Evolutionary conservation across 225 moss, liverwort and hornwort species (phyloP).

Genomic region (Pseudoscleropodium purum): DNA sequence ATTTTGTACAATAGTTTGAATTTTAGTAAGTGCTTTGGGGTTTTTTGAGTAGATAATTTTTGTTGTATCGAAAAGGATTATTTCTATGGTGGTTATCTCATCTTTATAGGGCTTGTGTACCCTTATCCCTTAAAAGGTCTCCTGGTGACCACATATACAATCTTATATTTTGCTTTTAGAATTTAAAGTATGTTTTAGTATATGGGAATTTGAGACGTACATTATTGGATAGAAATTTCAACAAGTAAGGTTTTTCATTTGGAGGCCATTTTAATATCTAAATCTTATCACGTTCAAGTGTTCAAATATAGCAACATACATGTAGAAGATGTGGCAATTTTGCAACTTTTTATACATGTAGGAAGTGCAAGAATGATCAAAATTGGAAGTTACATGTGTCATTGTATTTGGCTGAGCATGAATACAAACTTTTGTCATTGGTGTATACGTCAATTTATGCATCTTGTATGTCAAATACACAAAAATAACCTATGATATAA

Average conservation of each 20-base stretch:
- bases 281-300: no score
- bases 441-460: no score
- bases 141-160: rapidly evolving
- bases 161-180: neutral
- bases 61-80: neutral
- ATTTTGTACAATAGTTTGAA: neutral
- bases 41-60: neutral
- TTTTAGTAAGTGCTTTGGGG: rapidly evolving
- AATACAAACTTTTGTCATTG: no score
- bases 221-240: neutral
- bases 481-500: no score
- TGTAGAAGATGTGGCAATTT: no score
- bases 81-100: rapidly evolving
- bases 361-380: no score
- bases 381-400: no score
- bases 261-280: neutral
- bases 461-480: no score
- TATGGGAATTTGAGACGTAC: neutral
- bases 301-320: no score
- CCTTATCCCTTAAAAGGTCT: neutral
- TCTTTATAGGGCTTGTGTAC: neutral
- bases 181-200: neutral
- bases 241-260: rapidly evolving
- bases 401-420: no score
- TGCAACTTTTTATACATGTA: no score